Evolutionary conservation across 2,329 filamentous ascomycete genomes (phyloP), one percentile per base, ranked within the genome.

Genomic region (Chalaropsis thielavioides): DNA sequence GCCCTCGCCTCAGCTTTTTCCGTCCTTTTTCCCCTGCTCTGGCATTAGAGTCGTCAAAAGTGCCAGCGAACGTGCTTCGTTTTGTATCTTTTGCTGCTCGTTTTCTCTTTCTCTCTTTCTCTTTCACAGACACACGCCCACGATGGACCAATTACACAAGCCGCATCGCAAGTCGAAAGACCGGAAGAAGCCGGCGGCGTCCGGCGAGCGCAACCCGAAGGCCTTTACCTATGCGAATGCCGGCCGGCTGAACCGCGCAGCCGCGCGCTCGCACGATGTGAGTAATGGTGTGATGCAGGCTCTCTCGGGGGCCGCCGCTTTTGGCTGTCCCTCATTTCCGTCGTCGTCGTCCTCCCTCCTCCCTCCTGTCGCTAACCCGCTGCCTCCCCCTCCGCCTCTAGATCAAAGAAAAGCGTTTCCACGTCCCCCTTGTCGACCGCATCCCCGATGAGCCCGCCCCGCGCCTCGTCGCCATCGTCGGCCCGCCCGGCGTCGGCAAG

Each of bases 371-470:
- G 27, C 71, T 76, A 64, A 75, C 63, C 59, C 7, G 17, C 2
- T n/a, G 63, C 1, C 7, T 24, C 64, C 5, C 31, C 31, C 22
- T 31, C 22, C n/a, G n/a, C 31, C 22, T 64, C 24, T 66, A 92
- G 88, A 86, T 96, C 75, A 94, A 90, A 81, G 95, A 99, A 77
- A 96, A 95, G 77, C 85, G 92, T 67, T 81, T 97, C 46, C 95
- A 99, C 80, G 94, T 99, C 19, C 94, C 94, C 56, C 88, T 96
- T 74, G 89, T 97, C 77, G 94, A 99, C 79, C 87, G 95, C 70
- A 80, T 97, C 35, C 92, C 94, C 69, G 92, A 97, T 76, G 94
- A 97, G 78, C 89, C 94, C 17, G 92, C 94, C 31, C 94, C 94
- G 66, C 85, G 95, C 67, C 85, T 99, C 66, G 92, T 97, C 70